phyloP scores from a whole-genome alignment of 139 green algal species.

The Chlamydomonas schloesseri region DNA sequence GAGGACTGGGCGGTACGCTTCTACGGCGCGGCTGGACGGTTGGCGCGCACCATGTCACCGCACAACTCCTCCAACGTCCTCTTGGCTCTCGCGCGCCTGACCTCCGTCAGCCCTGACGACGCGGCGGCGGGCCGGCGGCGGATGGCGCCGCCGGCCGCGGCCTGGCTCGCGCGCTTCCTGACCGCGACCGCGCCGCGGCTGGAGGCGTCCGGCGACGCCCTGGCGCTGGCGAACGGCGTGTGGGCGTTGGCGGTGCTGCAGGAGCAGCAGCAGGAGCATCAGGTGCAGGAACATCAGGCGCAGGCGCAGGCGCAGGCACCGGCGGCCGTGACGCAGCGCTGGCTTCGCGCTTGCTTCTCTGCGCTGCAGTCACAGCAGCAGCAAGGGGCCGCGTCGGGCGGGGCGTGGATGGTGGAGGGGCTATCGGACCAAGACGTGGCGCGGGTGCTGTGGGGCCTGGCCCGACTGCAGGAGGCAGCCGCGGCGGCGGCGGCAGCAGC shows the following conservation, averaged over 20 bases:
- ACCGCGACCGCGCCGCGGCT: background rate
- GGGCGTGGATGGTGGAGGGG: too few species aligned
- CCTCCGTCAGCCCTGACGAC: background rate
- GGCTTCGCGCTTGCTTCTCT: background rate
- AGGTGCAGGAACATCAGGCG: too few species aligned
- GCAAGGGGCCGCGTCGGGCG: too few species aligned
- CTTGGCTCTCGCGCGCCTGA: background rate
- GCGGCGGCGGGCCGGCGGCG: background rate
- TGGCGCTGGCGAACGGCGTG: background rate
- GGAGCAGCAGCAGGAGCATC: too few species aligned
- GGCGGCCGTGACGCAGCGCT: background rate
- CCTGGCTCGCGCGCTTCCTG: constrained; percentile 9
- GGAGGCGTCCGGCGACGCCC: background rate
- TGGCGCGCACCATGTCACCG: background rate
- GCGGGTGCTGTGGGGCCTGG: constrained; percentile 6
- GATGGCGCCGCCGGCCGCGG: background rate
- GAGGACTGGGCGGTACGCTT: background rate
- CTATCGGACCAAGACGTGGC: too few species aligned
- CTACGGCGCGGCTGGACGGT: background rate
- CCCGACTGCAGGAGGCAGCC: background rate
- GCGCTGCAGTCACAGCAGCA: background rate
- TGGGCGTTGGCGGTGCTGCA: constrained; percentile 7
- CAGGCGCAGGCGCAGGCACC: too few species aligned
- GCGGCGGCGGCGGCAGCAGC: background rate
- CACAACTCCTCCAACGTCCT: constrained; percentile 32